Evolutionary conservation across 148 eudicot genomes (phyloP), one percentile per base, ranked within the genome.

Genomic region (Fagopyrum tataricum): DNA sequence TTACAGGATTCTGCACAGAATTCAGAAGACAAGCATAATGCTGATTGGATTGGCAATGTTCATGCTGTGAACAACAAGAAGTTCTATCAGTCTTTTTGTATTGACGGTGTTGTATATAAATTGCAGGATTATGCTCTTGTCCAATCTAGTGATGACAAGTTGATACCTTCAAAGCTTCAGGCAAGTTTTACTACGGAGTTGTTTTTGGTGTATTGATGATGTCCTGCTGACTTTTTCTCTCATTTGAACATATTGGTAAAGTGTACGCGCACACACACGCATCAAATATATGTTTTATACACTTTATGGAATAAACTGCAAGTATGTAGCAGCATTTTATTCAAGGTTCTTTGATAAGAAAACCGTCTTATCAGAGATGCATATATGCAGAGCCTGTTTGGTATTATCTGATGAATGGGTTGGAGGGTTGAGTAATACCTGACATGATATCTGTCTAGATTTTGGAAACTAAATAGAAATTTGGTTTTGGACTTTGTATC

Each of bases 21-120:
- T 76, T 79, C 82, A 44, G 75, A 92, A 58, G 81, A 76, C 74
- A 72, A 83, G 83, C 80, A 75, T 75, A 56, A 73, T 82, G 88
- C 84, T 79, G 86, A 85, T 69, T 95, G 97, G 97, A 77, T 83
- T 79, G 96, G 98, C 69, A 90, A 86, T n/a, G 72, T 72, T 71
- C 76, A 85, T 74, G 83, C 78, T 69, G 81, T 81, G 69, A 92
- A 83, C 66, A 83, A 85, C 44, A 95, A 84, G 78, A 83, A 84
- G 53, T 83, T 79, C 81, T 95, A 89, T 72, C 81, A 78, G 46
- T 91, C 97, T 59, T 91, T 90, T 79, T 77, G 89, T 78, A 78
- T 90, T 59, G 86, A 85, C 71, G 97, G 89, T 70, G 81, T 76
- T 42, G 76, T 84, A 24, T 90, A 88, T 73, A 79, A 82, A 78